Conservation (phyloP, 2,329 filamentous ascomycete genomes). For the Pestalotiopsis sp. region DNA sequence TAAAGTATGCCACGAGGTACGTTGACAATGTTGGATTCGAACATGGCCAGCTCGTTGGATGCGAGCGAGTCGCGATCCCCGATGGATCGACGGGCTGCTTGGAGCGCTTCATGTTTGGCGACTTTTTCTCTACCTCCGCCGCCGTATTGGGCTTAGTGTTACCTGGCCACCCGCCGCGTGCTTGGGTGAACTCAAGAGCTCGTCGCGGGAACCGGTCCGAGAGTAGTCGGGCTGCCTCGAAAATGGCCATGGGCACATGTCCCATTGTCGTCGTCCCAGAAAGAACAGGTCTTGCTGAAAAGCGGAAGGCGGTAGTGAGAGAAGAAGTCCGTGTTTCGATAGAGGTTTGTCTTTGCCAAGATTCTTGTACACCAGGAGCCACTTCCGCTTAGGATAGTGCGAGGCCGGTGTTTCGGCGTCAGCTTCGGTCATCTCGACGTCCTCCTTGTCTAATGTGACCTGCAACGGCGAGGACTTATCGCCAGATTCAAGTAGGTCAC, state of each 20-base stretch:
- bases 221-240: conserved; percentile 31
- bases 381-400: conserved; percentile 59
- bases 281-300: conserved; percentile 92
- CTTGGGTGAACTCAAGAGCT: conserved; percentile 25
- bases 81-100: conserved; percentile 26
- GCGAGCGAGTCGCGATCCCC: conserved; percentile 23
- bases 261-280: conserved; percentile 91
- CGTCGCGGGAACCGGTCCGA: conserved; percentile 25
- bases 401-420: conserved; percentile 40
- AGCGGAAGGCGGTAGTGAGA: conserved; percentile 95
- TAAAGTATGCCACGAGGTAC: no score
- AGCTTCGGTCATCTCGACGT: conserved; percentile 46
- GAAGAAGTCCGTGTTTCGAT: conserved; percentile 92
- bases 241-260: conserved; percentile 62
- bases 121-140: no score
- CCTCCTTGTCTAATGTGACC: conserved; percentile 41
- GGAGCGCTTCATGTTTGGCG: no score
- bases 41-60: conserved; percentile 20
- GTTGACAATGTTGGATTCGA: neutral
- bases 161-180: no score
- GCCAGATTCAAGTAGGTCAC: no score
- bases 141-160: no score
- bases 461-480: conserved; percentile 38
- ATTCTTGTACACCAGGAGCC: conserved; percentile 52
- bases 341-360: conserved; percentile 63